Conservation (phyloP, 495 filamentous ascomycete species). For the Aspergillus sclerotioniger region DNA sequence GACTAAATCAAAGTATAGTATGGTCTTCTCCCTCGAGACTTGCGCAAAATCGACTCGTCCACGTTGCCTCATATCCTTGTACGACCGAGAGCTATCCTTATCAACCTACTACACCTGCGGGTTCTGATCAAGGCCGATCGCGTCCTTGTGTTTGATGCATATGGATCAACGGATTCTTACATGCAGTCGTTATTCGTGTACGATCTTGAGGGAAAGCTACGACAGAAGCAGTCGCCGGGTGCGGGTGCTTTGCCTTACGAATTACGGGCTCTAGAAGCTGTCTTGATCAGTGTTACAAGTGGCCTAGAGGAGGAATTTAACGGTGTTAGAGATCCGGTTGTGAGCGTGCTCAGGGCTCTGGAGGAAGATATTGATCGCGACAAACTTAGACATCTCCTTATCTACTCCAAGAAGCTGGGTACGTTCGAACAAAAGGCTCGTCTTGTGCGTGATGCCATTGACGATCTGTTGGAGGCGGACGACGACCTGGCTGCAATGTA, state of each 20-base stretch:
- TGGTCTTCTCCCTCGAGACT: constrained; percentile 89
- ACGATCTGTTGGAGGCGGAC: constrained; percentile 95
- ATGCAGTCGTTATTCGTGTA: constrained; percentile 97
- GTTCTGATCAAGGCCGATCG: constrained; percentile 92
- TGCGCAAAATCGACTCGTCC: constrained; percentile 97
- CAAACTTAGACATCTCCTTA: constrained; percentile 82
- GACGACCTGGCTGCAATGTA: constrained; percentile 97
- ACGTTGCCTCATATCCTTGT: constrained; percentile 96
- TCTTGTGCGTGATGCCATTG: constrained; percentile 89
- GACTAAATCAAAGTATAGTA: constrained; percentile 55
- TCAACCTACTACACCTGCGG: constrained; percentile 90
- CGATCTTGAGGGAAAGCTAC: constrained; percentile 68
- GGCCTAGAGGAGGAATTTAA: constrained; percentile 93
- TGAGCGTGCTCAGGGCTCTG: constrained; percentile 79
- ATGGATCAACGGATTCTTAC: constrained; percentile 91
- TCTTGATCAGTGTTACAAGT: constrained; percentile 65
- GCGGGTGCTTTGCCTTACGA: constrained; percentile 60
- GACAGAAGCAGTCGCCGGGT: constrained; percentile 49
- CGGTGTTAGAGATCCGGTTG: constrained; percentile 85
- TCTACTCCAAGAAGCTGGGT: constrained; percentile 91
- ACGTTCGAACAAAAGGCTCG: constrained; percentile 97
- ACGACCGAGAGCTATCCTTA: constrained; percentile 87
- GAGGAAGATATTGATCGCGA: constrained; percentile 98
- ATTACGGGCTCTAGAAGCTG: constrained; percentile 57
- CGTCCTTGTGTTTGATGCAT: constrained; percentile 92